phyloP scores from a whole-genome alignment of 352 stramenopile species.

The Phytophthora aleatoria region DNA sequence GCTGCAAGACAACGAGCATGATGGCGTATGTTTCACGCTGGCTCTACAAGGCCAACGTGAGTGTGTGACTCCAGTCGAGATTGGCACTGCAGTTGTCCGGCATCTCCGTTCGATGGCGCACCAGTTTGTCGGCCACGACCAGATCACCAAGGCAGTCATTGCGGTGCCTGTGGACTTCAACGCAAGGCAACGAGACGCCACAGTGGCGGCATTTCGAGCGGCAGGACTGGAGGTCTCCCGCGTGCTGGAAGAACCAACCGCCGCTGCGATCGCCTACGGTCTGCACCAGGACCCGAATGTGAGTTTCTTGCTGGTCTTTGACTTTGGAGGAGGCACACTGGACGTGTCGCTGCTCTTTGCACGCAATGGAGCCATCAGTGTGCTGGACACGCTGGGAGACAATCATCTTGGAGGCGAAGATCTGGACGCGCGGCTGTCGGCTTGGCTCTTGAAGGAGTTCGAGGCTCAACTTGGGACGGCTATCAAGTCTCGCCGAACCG shows the following conservation, averaged over 20 bases:
- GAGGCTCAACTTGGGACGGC: slow-evolving; percentile 34
- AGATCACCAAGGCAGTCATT: slow-evolving; percentile 72
- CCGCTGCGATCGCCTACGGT: slow-evolving; percentile 95
- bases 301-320: slow-evolving; percentile 96
- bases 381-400: slow-evolving; percentile 95
- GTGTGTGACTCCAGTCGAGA: slow-evolving; percentile 52
- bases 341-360: slow-evolving; percentile 94
- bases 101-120: slow-evolving; percentile 55
- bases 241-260: slow-evolving; percentile 91
- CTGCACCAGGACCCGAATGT: slow-evolving; percentile 92
- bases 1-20: slow-evolving; percentile 8
- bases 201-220: slow-evolving; percentile 44
- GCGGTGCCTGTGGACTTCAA: slow-evolving; percentile 68
- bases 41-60: slow-evolving; percentile 36
- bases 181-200: slow-evolving; percentile 45
- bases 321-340: slow-evolving; percentile 95
- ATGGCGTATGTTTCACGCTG: slow-evolving; percentile 58
- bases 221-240: slow-evolving; percentile 57
- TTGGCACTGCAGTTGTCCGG: slow-evolving; percentile 49
- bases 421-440: slow-evolving; percentile 91
- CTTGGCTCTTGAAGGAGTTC: slow-evolving; percentile 90
- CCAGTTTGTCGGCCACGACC: slow-evolving; percentile 63
- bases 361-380: slow-evolving; percentile 94
- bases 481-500: slow-evolving; percentile 36
- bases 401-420: slow-evolving; percentile 87